phyloP scores from a whole-genome alignment of 129 eudicot genomes.

The Kitagawia praeruptora region DNA sequence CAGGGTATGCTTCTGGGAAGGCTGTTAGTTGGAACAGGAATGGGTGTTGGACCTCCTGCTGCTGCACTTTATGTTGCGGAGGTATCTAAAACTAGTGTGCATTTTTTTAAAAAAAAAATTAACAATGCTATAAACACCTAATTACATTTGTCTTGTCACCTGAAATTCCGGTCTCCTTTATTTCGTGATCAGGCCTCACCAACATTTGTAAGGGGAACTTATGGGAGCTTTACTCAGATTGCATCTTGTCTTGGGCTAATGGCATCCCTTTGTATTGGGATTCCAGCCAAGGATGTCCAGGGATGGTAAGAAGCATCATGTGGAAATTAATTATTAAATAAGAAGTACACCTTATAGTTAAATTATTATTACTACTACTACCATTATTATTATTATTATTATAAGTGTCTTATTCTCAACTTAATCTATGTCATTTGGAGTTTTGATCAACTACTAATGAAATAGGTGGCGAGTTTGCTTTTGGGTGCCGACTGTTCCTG shows the following conservation, averaged over 20 bases:
- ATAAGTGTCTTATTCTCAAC: neutral
- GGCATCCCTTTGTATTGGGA: constrained; percentile 67
- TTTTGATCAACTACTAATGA: neutral
- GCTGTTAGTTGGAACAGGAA: constrained; percentile 67
- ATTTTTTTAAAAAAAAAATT: neutral
- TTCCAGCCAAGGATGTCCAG: constrained; percentile 62
- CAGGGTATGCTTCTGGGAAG: constrained; percentile 83
- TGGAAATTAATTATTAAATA: neutral
- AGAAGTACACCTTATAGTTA: neutral
- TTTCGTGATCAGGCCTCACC: constrained; percentile 61
- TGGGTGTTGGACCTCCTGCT: constrained; percentile 87
- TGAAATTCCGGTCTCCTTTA: neutral
- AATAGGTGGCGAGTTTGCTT: constrained; percentile 88
- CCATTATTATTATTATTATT: neutral
- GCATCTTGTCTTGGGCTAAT: constrained; percentile 88
- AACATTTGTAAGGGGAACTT: constrained; percentile 84
- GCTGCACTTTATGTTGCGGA: constrained; percentile 88
- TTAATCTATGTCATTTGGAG: neutral
- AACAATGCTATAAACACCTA: neutral
- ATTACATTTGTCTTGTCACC: neutral
- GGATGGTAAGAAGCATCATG: constrained; percentile 57
- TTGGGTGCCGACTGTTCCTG: constrained; percentile 77
- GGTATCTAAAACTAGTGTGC: constrained; percentile 27
- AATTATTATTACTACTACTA: neutral
- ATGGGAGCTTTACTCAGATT: constrained; percentile 78